Evolutionary conservation across 176 grass and related monocot species (phyloP).

Genomic region (Carex pumila): DNA sequence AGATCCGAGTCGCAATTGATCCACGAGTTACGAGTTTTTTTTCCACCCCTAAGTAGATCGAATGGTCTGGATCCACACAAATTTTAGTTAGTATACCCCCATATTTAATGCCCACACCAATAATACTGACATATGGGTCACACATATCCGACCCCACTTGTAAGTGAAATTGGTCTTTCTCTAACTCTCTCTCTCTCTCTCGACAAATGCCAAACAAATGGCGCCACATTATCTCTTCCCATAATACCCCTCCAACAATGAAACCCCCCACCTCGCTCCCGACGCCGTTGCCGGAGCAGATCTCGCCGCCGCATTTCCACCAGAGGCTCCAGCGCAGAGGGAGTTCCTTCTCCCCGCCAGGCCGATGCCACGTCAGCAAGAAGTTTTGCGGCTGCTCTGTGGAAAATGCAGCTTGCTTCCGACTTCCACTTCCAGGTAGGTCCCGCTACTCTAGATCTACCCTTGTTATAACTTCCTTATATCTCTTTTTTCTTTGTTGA

Average conservation of each 20-base stretch:
- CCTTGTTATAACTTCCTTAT: not conserved
- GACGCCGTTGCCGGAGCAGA: not conserved
- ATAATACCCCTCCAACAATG: not conserved
- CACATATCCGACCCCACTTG: too few relatives aligned
- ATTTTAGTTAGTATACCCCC: too few relatives aligned
- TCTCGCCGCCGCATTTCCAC: not conserved
- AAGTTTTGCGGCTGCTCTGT: conserved; percentile 6
- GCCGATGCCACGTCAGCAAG: not conserved
- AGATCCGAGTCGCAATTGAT: too few relatives aligned
- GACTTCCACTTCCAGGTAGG: conserved; percentile 6
- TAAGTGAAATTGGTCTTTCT: too few relatives aligned
- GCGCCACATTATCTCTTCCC: not conserved
- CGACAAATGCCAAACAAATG: not conserved
- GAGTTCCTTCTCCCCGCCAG: not conserved
- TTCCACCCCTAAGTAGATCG: too few relatives aligned
- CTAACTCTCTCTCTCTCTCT: not conserved
- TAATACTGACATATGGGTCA: too few relatives aligned
- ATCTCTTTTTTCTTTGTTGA: not conserved
- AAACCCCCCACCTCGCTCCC: not conserved
- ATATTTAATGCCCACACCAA: too few relatives aligned
- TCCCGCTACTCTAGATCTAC: conserved; percentile 1
- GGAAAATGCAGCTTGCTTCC: conserved; percentile 18
- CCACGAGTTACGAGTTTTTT: too few relatives aligned
- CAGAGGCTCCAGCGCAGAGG: too few relatives aligned
- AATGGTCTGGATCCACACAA: too few relatives aligned